These are phyloP conservation scores for Amylocystis lapponica DNA, from an alignment of 768 basidiomycete genomes.

Conservation along the genomic window DNA sequence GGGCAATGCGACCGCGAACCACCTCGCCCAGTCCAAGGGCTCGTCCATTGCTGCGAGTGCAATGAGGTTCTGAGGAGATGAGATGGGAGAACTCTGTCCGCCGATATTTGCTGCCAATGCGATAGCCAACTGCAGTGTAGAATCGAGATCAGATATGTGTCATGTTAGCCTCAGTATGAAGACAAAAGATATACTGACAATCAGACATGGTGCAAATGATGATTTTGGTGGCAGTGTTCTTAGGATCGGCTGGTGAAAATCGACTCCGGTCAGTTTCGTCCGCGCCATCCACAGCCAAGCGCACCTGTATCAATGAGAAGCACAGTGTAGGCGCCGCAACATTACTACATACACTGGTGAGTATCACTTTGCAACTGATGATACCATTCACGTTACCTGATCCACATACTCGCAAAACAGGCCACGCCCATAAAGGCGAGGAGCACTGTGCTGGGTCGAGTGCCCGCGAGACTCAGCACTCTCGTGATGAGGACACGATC, in stretches of 20 bases:
- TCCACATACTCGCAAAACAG: slow-evolving; percentile 99
- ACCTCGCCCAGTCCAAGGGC: slow-evolving; percentile 78
- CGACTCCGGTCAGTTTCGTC: slow-evolving; percentile 9
- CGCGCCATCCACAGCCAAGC: slow-evolving; percentile 21
- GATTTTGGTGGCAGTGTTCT: slow-evolving; percentile 85
- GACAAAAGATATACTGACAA: slow-evolving; percentile 50
- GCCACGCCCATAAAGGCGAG: slow-evolving; percentile 94
- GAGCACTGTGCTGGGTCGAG: slow-evolving; percentile 78
- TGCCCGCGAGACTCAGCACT: slow-evolving; percentile 86
- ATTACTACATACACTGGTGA: slow-evolving; percentile 52
- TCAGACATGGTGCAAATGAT: slow-evolving; percentile 83
- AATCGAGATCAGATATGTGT: neutral
- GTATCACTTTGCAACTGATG: neutral
- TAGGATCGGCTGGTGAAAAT: slow-evolving; percentile 70
- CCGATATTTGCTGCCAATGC: slow-evolving; percentile 98
- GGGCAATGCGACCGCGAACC: slow-evolving; percentile 93
- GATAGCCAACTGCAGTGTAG: slow-evolving; percentile 69
- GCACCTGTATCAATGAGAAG: slow-evolving; percentile 89
- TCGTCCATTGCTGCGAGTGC: slow-evolving; percentile 85
- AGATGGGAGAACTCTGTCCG: slow-evolving; percentile 95
- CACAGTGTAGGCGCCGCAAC: slow-evolving; percentile 97
- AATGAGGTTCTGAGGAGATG: slow-evolving; percentile 96
- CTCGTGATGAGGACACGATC: slow-evolving; percentile 89
- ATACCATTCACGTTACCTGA: slow-evolving; percentile 48
- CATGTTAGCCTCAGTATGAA: neutral